phyloP scores from a whole-genome alignment of 116 monocot species.

The Papilionanthe hybrid region DNA sequence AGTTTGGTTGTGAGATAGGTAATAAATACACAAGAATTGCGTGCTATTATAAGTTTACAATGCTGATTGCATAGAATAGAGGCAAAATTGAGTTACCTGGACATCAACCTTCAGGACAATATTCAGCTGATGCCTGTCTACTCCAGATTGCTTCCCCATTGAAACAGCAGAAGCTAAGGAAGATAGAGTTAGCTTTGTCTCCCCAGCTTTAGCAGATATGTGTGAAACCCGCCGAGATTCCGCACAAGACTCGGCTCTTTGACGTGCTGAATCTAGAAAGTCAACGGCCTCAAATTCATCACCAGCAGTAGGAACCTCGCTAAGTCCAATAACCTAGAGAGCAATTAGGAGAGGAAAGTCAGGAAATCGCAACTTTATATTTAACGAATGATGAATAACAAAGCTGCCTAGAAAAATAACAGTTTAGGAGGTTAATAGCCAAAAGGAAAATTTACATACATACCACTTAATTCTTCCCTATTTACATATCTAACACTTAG shows the following conservation, averaged over 20 bases:
- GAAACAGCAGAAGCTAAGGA: conserved; percentile 79
- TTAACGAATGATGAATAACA: background rate
- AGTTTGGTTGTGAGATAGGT: too few species aligned
- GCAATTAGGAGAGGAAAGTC: background rate
- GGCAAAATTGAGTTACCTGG: conserved; percentile 50
- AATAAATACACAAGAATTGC: too few species aligned
- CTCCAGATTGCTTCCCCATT: conserved; percentile 56
- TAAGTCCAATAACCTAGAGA: conserved; percentile 74
- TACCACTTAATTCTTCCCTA: too few species aligned
- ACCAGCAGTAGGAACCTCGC: conserved; percentile 80
- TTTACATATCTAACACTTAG: too few species aligned
- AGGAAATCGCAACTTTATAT: background rate
- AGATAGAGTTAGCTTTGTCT: conserved; percentile 80
- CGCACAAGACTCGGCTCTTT: conserved; percentile 65
- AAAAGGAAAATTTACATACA: too few species aligned
- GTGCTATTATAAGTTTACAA: background rate
- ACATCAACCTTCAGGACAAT: conserved; percentile 93
- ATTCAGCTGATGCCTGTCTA: conserved; percentile 90
- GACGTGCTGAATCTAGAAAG: conserved; percentile 71
- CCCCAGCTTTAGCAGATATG: conserved; percentile 82
- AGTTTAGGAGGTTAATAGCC: background rate
- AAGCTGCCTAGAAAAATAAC: background rate
- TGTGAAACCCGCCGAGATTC: conserved; percentile 41
- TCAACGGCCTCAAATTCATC: conserved; percentile 91
- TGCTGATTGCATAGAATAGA: background rate